Percentiles rank a stretch among this genome's conserved stretches.
phyloP scores from a whole-genome alignment of 1,284 basidiomycete species.

The Trametes pubescens region DNA sequence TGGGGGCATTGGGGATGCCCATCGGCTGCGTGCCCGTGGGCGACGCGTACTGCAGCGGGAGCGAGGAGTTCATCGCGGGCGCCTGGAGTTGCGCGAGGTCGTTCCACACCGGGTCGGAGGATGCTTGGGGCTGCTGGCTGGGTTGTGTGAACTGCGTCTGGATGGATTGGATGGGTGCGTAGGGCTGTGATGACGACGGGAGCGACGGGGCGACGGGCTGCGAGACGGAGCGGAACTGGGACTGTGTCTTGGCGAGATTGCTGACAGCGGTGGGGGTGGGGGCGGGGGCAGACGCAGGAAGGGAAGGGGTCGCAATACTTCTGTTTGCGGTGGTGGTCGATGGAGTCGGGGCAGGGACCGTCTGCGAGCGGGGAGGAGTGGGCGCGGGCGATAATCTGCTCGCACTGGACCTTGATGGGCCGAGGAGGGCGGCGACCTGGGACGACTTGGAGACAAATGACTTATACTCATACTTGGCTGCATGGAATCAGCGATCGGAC shows the following conservation, averaged over 20 bases:
- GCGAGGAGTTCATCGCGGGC: conserved; percentile 54
- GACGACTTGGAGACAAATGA: conserved; percentile 57
- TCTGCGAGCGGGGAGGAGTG: conserved; percentile 29
- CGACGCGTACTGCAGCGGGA: conserved; percentile 60
- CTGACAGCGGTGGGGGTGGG: neutral
- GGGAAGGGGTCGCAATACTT: conserved; percentile 5
- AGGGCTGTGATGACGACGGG: conserved; percentile 44
- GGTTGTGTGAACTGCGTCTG: conserved; percentile 1
- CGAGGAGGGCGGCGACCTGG: conserved; percentile 44
- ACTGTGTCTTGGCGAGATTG: conserved; percentile 14
- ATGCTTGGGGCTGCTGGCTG: conserved; percentile 34
- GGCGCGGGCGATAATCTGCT: conserved; percentile 24
- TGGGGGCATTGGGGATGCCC: conserved; percentile 26
- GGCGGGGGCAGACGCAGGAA: conserved; percentile 11
- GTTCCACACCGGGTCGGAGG: conserved; percentile 53
- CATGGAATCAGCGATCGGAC: conserved; percentile 10
- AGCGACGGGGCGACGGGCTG: conserved; percentile 28
- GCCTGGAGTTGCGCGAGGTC: conserved; percentile 60
- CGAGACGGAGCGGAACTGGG: conserved; percentile 34
- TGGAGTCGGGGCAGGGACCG: conserved; percentile 22
- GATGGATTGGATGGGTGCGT: conserved; percentile 20
- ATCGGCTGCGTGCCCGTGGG: conserved; percentile 40
- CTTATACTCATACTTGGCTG: conserved; percentile 81
- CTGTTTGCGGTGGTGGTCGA: conserved; percentile 22
- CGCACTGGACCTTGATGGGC: conserved; percentile 52